Evolutionary conservation across 2,329 filamentous ascomycete genomes (phyloP).

Genomic region (Colletotrichum zoysiae): DNA sequence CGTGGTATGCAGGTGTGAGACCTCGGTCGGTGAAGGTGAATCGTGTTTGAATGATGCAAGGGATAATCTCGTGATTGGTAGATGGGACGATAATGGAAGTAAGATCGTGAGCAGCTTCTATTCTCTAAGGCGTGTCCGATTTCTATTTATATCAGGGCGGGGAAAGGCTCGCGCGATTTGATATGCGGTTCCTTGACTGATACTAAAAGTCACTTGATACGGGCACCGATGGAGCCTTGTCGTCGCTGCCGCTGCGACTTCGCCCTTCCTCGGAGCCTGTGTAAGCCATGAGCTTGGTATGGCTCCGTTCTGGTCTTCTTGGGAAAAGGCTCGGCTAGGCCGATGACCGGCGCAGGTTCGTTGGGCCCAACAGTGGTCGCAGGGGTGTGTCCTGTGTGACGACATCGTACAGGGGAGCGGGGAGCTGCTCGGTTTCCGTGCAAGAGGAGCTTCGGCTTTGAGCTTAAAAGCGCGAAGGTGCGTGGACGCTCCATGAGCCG

Average conservation of each 20-base stretch:
- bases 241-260: background rate
- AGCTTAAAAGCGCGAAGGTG: constrained; percentile 76
- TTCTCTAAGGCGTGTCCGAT: background rate
- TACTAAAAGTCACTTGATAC: constrained; percentile 9
- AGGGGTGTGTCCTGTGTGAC: background rate
- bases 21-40: constrained; percentile 9
- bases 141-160: background rate
- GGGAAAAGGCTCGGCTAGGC: constrained; percentile 29
- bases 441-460: constrained; percentile 62
- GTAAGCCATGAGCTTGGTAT: constrained; percentile 7
- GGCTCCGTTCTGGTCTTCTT: constrained; percentile 24
- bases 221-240: constrained; percentile 1
- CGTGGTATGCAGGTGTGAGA: constrained; percentile 4
- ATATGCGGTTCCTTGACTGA: constrained; percentile 23
- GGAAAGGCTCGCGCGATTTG: background rate
- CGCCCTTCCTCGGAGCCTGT: constrained; percentile 24
- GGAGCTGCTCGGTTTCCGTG: constrained; percentile 44
- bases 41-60: constrained; percentile 1
- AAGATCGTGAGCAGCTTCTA: background rate
- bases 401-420: constrained; percentile 7
- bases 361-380: background rate
- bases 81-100: background rate
- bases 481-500: constrained; percentile 31
- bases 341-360: constrained; percentile 36
- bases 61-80: background rate